Conservation (phyloP, 176 grass and related monocot species). For the Poa annua region DNA sequence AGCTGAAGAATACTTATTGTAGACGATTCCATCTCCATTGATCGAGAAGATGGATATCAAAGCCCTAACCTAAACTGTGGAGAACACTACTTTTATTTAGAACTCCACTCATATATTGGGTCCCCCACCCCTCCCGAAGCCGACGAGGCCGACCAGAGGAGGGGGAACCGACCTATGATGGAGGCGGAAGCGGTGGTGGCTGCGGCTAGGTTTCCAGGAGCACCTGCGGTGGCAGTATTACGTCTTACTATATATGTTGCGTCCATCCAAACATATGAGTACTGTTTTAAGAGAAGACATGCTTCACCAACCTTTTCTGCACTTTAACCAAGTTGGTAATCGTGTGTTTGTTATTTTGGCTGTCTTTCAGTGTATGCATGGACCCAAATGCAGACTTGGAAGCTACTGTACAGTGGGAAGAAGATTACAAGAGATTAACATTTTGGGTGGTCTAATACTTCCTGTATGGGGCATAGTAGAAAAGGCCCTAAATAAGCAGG, state of each 20-base stretch:
- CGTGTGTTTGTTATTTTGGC: background rate
- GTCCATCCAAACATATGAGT: conserved; percentile 1
- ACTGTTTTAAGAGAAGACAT: background rate
- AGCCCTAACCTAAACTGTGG: no score
- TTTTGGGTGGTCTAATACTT: conserved; percentile 92
- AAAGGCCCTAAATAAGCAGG: conserved; percentile 86
- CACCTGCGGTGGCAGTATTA: no score
- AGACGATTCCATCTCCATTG: no score
- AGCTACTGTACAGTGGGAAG: conserved; percentile 83
- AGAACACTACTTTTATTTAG: no score
- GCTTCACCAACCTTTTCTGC: background rate
- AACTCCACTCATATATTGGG: no score
- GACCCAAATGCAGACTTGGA: conserved; percentile 91
- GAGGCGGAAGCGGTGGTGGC: no score
- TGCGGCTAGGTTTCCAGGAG: no score
- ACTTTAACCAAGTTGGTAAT: conserved; percentile 38
- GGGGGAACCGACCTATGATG: no score
- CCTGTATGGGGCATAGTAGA: conserved; percentile 86
- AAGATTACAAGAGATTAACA: conserved; percentile 87
- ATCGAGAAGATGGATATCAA: no score
- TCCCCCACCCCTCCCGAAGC: no score
- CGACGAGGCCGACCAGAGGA: no score
- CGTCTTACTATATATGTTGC: background rate
- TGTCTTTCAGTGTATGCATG: conserved; percentile 90
- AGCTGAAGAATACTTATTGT: no score